A percentile compares a stretch with the other conserved stretches of the same genome.
Evolutionary conservation across 352 stramenopile genomes (phyloP).

Genomic region (Saprolegnia diclina): DNA sequence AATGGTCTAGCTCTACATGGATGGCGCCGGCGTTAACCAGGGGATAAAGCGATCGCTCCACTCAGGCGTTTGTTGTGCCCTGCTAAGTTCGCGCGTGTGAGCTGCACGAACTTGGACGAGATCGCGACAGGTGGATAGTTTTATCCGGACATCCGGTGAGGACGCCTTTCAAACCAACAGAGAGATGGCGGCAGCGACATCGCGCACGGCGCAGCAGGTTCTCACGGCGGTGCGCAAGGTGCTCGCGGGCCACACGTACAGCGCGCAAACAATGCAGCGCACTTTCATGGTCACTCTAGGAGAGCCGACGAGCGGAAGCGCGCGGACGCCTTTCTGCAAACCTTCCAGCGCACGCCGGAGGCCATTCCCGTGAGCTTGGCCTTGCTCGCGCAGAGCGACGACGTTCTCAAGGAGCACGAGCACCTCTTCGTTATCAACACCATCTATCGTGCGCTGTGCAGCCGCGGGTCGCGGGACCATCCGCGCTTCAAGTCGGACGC

Average conservation of each 20-base stretch:
- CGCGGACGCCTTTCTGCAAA: slow-evolving; percentile 19
- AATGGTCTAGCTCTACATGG: no score
- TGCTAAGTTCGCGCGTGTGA: no score
- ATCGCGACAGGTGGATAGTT: no score
- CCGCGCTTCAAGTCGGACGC: background rate
- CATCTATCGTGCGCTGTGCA: slow-evolving; percentile 21
- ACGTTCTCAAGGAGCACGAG: slow-evolving; percentile 1
- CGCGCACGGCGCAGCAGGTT: background rate
- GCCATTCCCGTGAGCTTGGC: slow-evolving; percentile 5
- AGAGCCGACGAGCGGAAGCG: slow-evolving; percentile 5
- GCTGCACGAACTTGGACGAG: no score
- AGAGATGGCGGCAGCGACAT: background rate
- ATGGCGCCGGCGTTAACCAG: no score
- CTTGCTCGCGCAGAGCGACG: background rate
- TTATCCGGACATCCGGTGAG: background rate
- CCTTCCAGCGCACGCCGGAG: slow-evolving; percentile 13
- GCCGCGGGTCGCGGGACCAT: background rate
- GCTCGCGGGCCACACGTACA: slow-evolving; percentile 3
- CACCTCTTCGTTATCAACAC: slow-evolving; percentile 22
- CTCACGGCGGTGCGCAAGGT: slow-evolving; percentile 8
- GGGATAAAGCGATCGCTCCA: no score
- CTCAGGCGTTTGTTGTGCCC: no score
- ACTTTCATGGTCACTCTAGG: background rate
- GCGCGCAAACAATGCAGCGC: no score
- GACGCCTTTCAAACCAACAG: background rate